A percentile compares a stretch with the other conserved stretches of the same genome.
Evolutionary conservation across 371 early-diverging fungal species (phyloP).

Genomic region (Syncephalastrum contaminatum): DNA sequence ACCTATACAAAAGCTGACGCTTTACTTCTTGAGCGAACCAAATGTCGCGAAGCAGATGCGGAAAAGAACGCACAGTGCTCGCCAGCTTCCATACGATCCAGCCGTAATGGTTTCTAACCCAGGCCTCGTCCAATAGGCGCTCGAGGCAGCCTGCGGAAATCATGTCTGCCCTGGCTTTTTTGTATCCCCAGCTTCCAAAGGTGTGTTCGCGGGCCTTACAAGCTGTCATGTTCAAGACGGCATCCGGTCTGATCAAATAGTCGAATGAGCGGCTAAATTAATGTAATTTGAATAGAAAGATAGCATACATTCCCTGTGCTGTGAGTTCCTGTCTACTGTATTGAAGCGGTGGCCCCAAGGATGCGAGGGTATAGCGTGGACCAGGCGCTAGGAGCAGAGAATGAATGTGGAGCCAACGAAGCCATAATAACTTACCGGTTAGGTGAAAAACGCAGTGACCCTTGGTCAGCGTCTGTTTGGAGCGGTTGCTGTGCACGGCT

Average conservation of each 20-base stretch:
- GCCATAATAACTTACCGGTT: constrained; percentile 15
- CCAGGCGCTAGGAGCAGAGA: too few species aligned
- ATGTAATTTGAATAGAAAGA: neutral
- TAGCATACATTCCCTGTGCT: constrained; percentile 16
- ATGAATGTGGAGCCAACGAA: too few species aligned
- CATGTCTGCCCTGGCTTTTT: constrained; percentile 40
- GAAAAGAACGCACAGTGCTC: constrained; percentile 36
- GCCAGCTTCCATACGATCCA: constrained; percentile 25
- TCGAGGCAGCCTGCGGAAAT: constrained; percentile 41
- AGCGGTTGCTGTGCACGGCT: constrained; percentile 8
- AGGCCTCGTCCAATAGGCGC: constrained; percentile 37
- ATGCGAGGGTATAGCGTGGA: constrained; percentile 4
- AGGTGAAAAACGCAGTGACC: constrained; percentile 28
- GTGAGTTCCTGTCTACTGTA: constrained; percentile 15
- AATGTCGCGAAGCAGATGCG: constrained; percentile 31
- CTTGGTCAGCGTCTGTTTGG: neutral
- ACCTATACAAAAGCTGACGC: constrained; percentile 64
- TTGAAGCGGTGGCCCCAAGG: constrained; percentile 20
- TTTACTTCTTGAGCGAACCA: constrained; percentile 54
- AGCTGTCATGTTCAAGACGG: constrained; percentile 33
- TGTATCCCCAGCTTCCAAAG: constrained; percentile 47
- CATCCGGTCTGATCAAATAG: constrained; percentile 16
- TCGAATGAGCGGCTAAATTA: neutral
- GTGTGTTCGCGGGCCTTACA: constrained; percentile 22
- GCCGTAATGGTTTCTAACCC: constrained; percentile 59